Percentiles rank a stretch among this genome's conserved stretches.
Conservation (phyloP, 2,329 filamentous ascomycete genomes). For the Parastagonospora avenae region DNA sequence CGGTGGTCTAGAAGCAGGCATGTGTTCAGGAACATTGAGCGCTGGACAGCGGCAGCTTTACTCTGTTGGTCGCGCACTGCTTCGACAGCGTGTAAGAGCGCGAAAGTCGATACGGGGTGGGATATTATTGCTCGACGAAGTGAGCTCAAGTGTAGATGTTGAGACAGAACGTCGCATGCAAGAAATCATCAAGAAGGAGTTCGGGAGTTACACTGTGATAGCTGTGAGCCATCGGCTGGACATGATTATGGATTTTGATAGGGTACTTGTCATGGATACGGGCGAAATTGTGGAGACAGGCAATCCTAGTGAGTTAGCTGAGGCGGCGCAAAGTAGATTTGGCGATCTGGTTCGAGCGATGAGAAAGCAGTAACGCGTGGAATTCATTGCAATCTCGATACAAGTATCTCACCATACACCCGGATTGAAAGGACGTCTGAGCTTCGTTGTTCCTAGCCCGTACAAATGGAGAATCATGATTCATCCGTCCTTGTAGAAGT, state of each 20-base stretch:
- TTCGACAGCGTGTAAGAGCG: conserved; percentile 34
- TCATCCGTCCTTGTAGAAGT: too few relatives aligned
- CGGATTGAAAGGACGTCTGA: too few relatives aligned
- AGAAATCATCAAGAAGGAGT: conserved; percentile 56
- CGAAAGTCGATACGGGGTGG: conserved; percentile 3
- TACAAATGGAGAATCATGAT: too few relatives aligned
- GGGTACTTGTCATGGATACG: conserved; percentile 36
- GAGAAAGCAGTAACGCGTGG: too few relatives aligned
- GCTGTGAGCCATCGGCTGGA: conserved; percentile 23
- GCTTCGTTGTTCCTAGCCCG: too few relatives aligned
- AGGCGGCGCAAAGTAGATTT: not conserved
- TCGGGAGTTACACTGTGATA: conserved; percentile 44
- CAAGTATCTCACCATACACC: too few relatives aligned
- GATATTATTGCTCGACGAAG: conserved; percentile 27
- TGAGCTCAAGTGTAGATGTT: conserved; percentile 55
- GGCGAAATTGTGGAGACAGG: conserved; percentile 51
- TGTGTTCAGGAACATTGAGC: conserved; percentile 8
- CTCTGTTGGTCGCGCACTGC: conserved; percentile 62
- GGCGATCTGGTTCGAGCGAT: not conserved
- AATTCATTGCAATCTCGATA: too few relatives aligned
- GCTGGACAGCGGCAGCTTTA: conserved; percentile 66
- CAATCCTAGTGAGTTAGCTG: conserved; percentile 7
- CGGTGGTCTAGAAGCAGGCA: conserved; percentile 12
- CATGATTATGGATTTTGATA: conserved; percentile 28
- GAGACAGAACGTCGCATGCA: conserved; percentile 63